A percentile compares a stretch with the other conserved stretches of the same genome.
Evolutionary conservation across 306 rosid species (phyloP).

Genomic region (Quercus bicolor): DNA sequence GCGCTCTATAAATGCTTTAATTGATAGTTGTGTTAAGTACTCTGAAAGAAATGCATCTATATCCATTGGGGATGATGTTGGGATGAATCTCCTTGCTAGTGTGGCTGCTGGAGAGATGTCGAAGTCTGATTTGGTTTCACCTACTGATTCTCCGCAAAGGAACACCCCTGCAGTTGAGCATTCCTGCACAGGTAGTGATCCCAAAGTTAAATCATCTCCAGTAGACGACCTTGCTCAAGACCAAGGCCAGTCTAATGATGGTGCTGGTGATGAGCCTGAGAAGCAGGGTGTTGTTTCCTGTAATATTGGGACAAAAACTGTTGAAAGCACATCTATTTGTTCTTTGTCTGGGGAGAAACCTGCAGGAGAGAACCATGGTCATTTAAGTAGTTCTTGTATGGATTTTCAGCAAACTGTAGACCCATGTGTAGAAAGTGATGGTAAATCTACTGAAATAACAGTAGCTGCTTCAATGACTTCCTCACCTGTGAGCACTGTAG

Average conservation of each 20-base stretch:
- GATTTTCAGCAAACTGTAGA: slow-evolving; percentile 28
- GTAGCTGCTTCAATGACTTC: slow-evolving; percentile 11
- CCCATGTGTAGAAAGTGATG: slow-evolving; percentile 13
- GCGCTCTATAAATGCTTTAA: slow-evolving; percentile 69
- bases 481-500: slow-evolving; percentile 18
- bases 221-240: slow-evolving; percentile 30
- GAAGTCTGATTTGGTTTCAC: slow-evolving; percentile 51
- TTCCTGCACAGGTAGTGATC: slow-evolving; percentile 37
- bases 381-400: slow-evolving; percentile 21
- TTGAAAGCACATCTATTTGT: neutral
- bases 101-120: slow-evolving; percentile 81
- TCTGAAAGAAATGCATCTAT: slow-evolving; percentile 48
- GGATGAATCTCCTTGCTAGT: slow-evolving; percentile 93
- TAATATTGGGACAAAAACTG: neutral
- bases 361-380: slow-evolving; percentile 6
- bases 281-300: neutral
- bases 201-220: slow-evolving; percentile 25
- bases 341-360: slow-evolving; percentile 6
- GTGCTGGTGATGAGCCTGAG: neutral
- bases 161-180: slow-evolving; percentile 37
- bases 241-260: slow-evolving; percentile 22
- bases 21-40: slow-evolving; percentile 76
- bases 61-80: slow-evolving; percentile 61
- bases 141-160: slow-evolving; percentile 57
- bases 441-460: slow-evolving; percentile 28